Base-by-base conservation (phyloP, 192 early-diverging fungal species). In the Rhizoclosmatium globosum region DNA sequence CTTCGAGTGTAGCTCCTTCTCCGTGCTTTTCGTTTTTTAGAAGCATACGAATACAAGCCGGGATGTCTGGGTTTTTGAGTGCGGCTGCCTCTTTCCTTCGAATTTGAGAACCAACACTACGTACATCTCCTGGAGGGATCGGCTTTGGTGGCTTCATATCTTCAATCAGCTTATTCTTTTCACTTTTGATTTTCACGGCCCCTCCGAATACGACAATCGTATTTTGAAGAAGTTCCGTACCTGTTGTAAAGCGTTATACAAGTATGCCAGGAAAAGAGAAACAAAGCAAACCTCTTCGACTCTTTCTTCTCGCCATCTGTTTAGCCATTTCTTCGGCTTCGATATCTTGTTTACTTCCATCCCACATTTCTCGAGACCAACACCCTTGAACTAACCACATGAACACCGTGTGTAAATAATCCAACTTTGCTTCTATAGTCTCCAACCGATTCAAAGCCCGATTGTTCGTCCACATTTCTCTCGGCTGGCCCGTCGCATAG, bases 311-410 rank as follows among this genome's bases (percentile, higher is more conserved):
- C 38, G 21, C 4, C 9, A 11, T 19, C 3, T 21, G 48, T 3
- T 46, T 41, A 1, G 38, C n/a, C 67, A 31, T 31, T 31, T 31
- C 31, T 31, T 0, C 0, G 2, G 64, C 64, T 39, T 65, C 64
- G 3, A 31, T 0, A 38, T 72, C 70, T 4, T 41, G 3, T 23
- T 47, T 44, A 4, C 11, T 68, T 1, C 67, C 67, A 47, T 57
- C 48, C 72, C 57, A 64, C 56, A 19, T n/a, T 23, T 46, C 45
- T 7, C 74, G 3, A n/a, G 44, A 42, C 47, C 48, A 76, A 42
- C 74, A 76, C 3, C 74, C 74, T 67, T 76, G 74, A 19, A 76
- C 74, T 7, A 76, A 47, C 74, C 74, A 76, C 74, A 76, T 64
- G 50, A 66, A 76, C 3, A 67, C 64, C 3, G 43, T 19, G 46